Percentiles rank a stretch among this genome's conserved stretches.
phyloP scores from a whole-genome alignment of 2,329 filamentous ascomycete species.

The Verticillium longisporum region DNA sequence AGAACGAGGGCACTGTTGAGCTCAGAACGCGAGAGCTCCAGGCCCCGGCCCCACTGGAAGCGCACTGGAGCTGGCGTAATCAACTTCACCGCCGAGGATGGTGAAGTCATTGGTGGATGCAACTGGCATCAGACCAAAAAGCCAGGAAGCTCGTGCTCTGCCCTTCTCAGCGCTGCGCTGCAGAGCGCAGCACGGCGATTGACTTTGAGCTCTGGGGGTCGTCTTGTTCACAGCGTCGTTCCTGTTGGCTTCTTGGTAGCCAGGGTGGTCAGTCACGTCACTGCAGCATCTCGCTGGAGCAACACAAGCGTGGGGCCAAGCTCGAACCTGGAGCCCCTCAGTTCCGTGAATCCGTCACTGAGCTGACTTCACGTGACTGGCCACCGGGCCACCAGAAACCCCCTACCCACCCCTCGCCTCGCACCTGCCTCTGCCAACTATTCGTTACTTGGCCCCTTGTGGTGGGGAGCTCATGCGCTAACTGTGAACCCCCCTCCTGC shows the following conservation, averaged over 20 bases:
- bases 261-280: not conserved
- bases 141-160: not conserved
- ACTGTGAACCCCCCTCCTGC: conserved; percentile 11
- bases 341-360: not conserved
- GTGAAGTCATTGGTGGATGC: not conserved
- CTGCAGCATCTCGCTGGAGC: not conserved
- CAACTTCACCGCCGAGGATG: not conserved
- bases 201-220: not conserved
- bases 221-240: not conserved
- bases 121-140: not conserved
- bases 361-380: conserved; percentile 3
- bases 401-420: not conserved
- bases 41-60: not conserved
- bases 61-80: not conserved
- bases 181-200: not conserved
- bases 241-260: not conserved
- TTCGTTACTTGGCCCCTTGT: conserved; percentile 3
- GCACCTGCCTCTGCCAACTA: not conserved
- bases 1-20: not conserved
- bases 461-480: conserved; percentile 13
- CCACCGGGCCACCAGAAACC: not conserved
- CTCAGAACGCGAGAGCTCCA: not conserved
- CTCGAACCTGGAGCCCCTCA: not conserved
- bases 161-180: not conserved
- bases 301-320: not conserved